Evolutionary conservation across 2,329 filamentous ascomycete genomes (phyloP), one percentile per base, ranked within the genome.

Genomic region (Chaetomiaceae sp.): DNA sequence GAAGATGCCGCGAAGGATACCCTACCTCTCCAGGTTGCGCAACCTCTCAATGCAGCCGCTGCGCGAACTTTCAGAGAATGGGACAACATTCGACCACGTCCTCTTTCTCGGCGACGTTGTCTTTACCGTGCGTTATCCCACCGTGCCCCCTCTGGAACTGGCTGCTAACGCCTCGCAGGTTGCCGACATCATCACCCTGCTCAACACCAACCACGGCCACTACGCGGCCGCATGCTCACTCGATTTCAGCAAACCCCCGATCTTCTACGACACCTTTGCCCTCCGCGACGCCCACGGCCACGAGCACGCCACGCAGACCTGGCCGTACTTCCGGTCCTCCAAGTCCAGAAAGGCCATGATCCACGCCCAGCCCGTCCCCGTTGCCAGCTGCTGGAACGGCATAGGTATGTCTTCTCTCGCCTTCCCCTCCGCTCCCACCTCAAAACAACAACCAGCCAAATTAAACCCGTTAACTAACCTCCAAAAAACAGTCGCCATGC

Each of bases 381-480:
- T 87, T 1, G 66, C 68, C n/a, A 83, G 79, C 37, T 87, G 83
- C 64, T 87, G 83, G 83, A 86, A 86, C 58, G 83, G 82, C 39
- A 78, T 84, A 62, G 73, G 41, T 71, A 69, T 51, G 12, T 25
- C 13, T 44, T 39, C 51, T 59, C 55, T 20, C 57, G 63, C 2
- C 61, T 67, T 0, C 70, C 70, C 14, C 13, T 27, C 3, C 25
- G 25, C 13, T 31, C n/a, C 40, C 44, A 30, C 6, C n/a, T n/a
- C n/a, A n/a, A n/a, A n/a, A n/a, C n/a, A n/a, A n/a, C n/a, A n/a
- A n/a, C n/a, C n/a, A n/a, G n/a, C n/a, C n/a, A n/a, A n/a, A n/a
- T n/a, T n/a, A n/a, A n/a, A n/a, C n/a, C n/a, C n/a, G n/a, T n/a
- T n/a, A 14, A 5, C 6, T 20, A 20, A 31, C 20, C 20, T n/a